These are phyloP conservation scores for Apiospora marii DNA, from an alignment of 2,329 filamentous ascomycete species.

Conservation along the genomic window DNA sequence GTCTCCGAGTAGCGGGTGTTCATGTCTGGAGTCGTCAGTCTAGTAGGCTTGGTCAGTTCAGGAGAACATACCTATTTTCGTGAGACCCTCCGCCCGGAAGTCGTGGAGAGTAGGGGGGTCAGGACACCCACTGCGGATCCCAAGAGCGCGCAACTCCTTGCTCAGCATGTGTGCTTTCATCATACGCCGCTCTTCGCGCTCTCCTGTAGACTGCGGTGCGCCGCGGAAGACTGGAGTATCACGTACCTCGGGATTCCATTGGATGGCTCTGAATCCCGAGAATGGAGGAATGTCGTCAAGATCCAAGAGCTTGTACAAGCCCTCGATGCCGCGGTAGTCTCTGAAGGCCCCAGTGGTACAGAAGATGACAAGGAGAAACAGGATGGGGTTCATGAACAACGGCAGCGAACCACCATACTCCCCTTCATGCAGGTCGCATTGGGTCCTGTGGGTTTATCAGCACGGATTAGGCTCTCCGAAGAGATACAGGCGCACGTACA, in stretches of 20 bases:
- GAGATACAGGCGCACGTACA: not conserved
- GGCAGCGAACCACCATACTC: not conserved
- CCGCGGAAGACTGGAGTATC: not conserved
- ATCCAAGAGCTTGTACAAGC: not conserved
- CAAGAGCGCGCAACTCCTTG: not conserved
- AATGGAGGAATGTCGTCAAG: not conserved
- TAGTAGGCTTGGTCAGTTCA: not conserved
- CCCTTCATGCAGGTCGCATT: constrained; percentile 24
- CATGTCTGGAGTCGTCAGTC: not conserved
- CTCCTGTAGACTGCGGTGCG: no score
- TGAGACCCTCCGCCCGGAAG: constrained; percentile 12
- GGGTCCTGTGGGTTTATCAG: not conserved
- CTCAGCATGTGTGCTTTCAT: not conserved
- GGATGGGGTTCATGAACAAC: constrained; percentile 49
- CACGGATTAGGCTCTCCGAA: not conserved
- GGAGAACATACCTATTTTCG: not conserved
- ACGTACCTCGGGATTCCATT: not conserved
- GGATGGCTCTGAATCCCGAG: not conserved
- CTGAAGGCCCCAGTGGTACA: constrained; percentile 49
- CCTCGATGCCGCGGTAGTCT: constrained; percentile 38
- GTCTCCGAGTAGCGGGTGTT: not conserved
- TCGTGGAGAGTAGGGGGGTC: not conserved
- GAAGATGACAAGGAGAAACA: constrained; percentile 51
- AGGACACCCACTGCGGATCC: not conserved
- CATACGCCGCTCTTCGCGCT: not conserved